A percentile compares a stretch with the other conserved stretches of the same genome.
Evolutionary conservation across 1,284 basidiomycete species (phyloP).

Genomic region (Cutaneotrichosporon sp.): DNA sequence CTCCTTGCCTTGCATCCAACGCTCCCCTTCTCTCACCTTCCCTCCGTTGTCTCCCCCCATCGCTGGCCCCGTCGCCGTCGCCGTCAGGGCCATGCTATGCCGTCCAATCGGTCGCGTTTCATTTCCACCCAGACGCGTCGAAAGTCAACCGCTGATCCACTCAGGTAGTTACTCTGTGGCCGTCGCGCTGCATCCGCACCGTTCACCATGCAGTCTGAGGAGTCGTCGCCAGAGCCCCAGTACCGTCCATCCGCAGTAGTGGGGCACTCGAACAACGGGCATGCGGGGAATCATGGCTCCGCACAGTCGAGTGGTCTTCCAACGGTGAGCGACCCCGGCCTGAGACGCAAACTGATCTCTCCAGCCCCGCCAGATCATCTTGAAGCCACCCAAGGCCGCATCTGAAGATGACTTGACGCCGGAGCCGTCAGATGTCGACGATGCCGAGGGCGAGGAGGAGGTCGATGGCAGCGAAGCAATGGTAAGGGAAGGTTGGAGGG

Average conservation of each 20-base stretch:
- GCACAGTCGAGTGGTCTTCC: background rate
- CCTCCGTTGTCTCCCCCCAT: slow-evolving; percentile 1
- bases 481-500: slow-evolving; percentile 9
- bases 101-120: slow-evolving; percentile 1
- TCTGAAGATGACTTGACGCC: slow-evolving; percentile 27
- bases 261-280: background rate
- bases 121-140: slow-evolving; percentile 9
- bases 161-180: background rate
- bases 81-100: background rate
- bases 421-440: slow-evolving; percentile 31
- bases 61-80: background rate
- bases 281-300: slow-evolving; percentile 8
- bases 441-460: slow-evolving; percentile 39
- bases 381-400: slow-evolving; percentile 17
- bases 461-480: slow-evolving; percentile 27
- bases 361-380: slow-evolving; percentile 19
- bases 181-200: background rate
- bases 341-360: background rate
- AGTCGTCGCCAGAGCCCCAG: slow-evolving; percentile 15
- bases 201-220: slow-evolving; percentile 14
- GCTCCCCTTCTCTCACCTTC: background rate
- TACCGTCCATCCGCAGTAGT: background rate
- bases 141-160: slow-evolving; percentile 4
- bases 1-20: background rate
- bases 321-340: background rate